Conservation (phyloP, 164 flowering plant genomes). For the Taxillus chinensis region DNA sequence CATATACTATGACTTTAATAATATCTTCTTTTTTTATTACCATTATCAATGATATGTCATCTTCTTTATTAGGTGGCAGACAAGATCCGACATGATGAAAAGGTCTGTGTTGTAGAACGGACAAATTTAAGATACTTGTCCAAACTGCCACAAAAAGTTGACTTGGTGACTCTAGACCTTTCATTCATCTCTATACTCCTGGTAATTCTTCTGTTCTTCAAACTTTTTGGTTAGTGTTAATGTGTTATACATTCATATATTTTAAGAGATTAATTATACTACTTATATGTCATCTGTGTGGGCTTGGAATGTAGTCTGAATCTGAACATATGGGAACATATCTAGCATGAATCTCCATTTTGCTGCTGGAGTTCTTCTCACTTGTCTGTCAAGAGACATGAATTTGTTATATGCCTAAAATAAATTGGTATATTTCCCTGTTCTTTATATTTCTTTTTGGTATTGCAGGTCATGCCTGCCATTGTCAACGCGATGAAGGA, state of each 20-base stretch:
- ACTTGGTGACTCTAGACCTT: conserved; percentile 92
- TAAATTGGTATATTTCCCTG: neutral
- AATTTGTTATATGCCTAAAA: neutral
- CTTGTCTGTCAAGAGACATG: neutral
- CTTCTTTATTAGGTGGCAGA: conserved; percentile 67
- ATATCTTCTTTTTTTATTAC: neutral
- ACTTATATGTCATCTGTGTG: too few relatives aligned
- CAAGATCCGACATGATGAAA: conserved; percentile 75
- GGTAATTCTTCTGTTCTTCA: conserved; percentile 37
- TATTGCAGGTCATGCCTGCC: conserved; percentile 88
- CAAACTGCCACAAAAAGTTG: conserved; percentile 86
- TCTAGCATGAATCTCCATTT: too few relatives aligned
- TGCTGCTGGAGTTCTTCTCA: neutral
- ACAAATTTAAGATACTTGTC: conserved; percentile 90
- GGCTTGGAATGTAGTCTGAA: too few relatives aligned
- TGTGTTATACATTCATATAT: too few relatives aligned
- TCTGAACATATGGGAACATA: too few relatives aligned
- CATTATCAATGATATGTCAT: neutral
- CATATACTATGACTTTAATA: too few relatives aligned
- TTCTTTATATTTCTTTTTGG: conserved; percentile 2
- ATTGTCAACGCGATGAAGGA: conserved; percentile 78
- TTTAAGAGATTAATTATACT: too few relatives aligned
- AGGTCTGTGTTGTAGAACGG: conserved; percentile 75
- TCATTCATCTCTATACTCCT: conserved; percentile 90
- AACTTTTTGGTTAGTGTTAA: too few relatives aligned